Conservation (phyloP, 2,329 filamentous ascomycete species). For the Exserohilum turcica region DNA sequence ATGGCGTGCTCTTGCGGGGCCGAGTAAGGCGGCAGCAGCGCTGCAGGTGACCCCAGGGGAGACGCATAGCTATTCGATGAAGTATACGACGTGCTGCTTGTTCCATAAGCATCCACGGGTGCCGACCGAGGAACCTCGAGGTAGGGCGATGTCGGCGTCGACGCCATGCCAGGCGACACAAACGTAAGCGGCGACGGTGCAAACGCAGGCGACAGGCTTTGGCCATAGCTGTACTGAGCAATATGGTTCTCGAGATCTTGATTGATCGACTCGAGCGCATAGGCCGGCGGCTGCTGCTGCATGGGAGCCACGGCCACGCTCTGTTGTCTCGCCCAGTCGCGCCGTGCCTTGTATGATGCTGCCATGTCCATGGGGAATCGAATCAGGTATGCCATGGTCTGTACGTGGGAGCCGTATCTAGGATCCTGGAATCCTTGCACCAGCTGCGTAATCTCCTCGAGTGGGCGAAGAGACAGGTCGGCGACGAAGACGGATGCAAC, state of each 20-base stretch:
- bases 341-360: constrained; percentile 49
- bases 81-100: constrained; percentile 39
- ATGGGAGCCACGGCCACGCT: constrained; percentile 38
- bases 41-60: constrained; percentile 46
- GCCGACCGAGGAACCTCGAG: constrained; percentile 52
- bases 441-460: constrained; percentile 83
- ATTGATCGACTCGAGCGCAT: constrained; percentile 47
- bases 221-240: constrained; percentile 48
- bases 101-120: constrained; percentile 36
- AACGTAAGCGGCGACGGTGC: constrained; percentile 54
- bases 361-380: constrained; percentile 54
- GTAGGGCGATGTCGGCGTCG: constrained; percentile 48
- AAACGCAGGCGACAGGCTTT: constrained; percentile 57
- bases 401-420: constrained; percentile 49
- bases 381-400: constrained; percentile 53
- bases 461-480: constrained; percentile 72
- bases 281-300: constrained; percentile 45
- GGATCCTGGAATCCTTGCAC: constrained; percentile 59
- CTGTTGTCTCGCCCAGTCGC: constrained; percentile 49
- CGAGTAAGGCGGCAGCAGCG: constrained; percentile 42
- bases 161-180: constrained; percentile 41
- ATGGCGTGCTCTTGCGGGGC: constrained; percentile 49
- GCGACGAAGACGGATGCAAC: constrained; percentile 82
- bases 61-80: constrained; percentile 42
- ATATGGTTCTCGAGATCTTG: constrained; percentile 49